Evolutionary conservation across 208 protist genomes (phyloP).

Genomic region (Trypanosoma scelopori): DNA sequence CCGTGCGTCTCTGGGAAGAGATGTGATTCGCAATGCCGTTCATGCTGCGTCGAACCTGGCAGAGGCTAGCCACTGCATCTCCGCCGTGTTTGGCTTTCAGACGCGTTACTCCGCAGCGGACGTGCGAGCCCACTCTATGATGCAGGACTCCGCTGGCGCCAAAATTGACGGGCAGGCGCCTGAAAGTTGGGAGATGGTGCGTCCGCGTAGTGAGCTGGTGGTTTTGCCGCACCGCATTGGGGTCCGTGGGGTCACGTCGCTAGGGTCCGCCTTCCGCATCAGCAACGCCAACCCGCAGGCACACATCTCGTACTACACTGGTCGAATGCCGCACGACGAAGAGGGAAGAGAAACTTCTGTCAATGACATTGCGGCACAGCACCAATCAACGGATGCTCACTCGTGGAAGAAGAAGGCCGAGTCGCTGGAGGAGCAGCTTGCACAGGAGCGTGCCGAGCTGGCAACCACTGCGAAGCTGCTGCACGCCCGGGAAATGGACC

Average conservation of each 20-base stretch:
- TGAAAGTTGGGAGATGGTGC: not conserved
- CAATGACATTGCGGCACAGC: not conserved
- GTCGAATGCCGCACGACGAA: not conserved
- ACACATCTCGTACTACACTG: constrained; percentile 29
- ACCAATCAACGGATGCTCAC: not conserved
- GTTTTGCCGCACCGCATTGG: not conserved
- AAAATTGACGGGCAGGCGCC: not conserved
- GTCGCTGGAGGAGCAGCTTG: constrained; percentile 22
- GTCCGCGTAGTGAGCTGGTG: constrained; percentile 21
- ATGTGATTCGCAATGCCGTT: constrained; percentile 64
- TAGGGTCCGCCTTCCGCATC: constrained; percentile 1
- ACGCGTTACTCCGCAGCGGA: constrained; percentile 29
- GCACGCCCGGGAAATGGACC: constrained; percentile 41
- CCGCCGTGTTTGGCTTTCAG: constrained; percentile 60
- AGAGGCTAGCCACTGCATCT: constrained; percentile 51
- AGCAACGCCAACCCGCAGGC: constrained; percentile 27
- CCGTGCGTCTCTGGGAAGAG: constrained; percentile 56
- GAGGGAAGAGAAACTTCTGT: not conserved
- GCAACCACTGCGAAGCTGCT: constrained; percentile 29
- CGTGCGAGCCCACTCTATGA: constrained; percentile 11
- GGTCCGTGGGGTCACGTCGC: not conserved
- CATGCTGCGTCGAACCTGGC: constrained; percentile 48
- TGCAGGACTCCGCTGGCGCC: constrained; percentile 7
- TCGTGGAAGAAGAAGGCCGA: constrained; percentile 19
- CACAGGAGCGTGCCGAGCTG: constrained; percentile 16